Base-by-base conservation (phyloP, 768 basidiomycete species). In the Phylloporus sp. region DNA sequence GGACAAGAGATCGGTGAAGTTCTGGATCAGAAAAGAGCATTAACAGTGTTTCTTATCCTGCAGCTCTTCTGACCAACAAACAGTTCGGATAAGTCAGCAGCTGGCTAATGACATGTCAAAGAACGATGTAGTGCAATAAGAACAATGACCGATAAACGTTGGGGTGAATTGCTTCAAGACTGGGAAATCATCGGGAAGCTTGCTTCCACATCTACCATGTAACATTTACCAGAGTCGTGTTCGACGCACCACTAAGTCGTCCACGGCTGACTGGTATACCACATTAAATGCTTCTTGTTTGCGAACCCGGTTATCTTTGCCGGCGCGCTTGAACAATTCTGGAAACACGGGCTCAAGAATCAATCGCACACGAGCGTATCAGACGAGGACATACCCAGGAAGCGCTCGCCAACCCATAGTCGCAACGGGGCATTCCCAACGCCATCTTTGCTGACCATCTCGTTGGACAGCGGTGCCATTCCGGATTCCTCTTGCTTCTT, bases 371-470 rank as follows among this genome's bases (percentile, higher is more conserved):
- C 47, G 24, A 9, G 6, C 6, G 23, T 38, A 45, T 43, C 18
- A 6, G 23, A 46, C 8, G 6, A 10, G 48, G 8, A 44, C 73
- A 42, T 39, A 87, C 86, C 86, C 43, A 82, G 69, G 56, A 80
- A 78, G 39, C 85, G 73, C 59, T 89, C 81, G 6, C 86, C 86
- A 11, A 85, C 80, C 88, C 88, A 89, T 44, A 87, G 61, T 20
- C 86, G 71, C 61, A 88, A 62, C 31, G 79, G 78, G 4, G 78
- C 84, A 50, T 87, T 88, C 5, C 86, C 87, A 18, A 81, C 59
- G 3, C 63, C 62, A 44, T 75, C 71, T 11, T 57, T 60, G 13
- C 39, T 61, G 20, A 56, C 57, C 9, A 47, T 38, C 38, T 53
- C 54, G 11, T 39, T 32, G 1, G 32, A 36, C 8, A 10, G 35